A percentile compares a stretch with the other conserved stretches of the same genome.
These are phyloP conservation scores for Alternaria sp. DNA, from an alignment of 2,329 filamentous ascomycete species.

Conservation along the genomic window DNA sequence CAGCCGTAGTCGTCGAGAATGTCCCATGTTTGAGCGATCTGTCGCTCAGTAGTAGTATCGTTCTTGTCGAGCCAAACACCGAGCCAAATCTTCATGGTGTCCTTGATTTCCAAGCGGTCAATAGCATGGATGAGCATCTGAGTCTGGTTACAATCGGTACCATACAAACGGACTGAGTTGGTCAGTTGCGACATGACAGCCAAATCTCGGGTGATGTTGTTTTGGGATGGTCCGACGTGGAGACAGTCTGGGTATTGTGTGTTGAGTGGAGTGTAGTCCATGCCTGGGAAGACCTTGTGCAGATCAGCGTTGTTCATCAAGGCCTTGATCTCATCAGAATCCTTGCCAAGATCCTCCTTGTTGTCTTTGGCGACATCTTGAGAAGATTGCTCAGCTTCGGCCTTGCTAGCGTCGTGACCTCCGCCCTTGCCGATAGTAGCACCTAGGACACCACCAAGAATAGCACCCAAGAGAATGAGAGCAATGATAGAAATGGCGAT, in stretches of 20 bases:
- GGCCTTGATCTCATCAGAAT: constrained; percentile 81
- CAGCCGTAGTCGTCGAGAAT: constrained; percentile 72
- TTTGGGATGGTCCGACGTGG: constrained; percentile 81
- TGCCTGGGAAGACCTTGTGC: constrained; percentile 92
- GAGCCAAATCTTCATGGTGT: constrained; percentile 84
- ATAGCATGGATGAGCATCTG: constrained; percentile 91
- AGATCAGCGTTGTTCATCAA: constrained; percentile 82
- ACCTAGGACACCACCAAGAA: constrained; percentile 78
- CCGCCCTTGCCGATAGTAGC: constrained; percentile 68
- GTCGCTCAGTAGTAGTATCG: constrained; percentile 81
- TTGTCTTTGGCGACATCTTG: constrained; percentile 66
- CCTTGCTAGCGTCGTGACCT: constrained; percentile 22
- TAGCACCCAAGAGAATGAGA: constrained; percentile 72
- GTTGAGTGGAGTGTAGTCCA: constrained; percentile 94
- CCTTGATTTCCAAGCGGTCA: constrained; percentile 73
- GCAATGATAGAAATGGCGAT: constrained; percentile 71
- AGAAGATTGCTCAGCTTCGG: constrained; percentile 29
- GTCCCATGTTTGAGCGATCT: constrained; percentile 83
- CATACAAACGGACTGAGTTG: constrained; percentile 87
- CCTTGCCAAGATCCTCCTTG: constrained; percentile 76
- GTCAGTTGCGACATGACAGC: constrained; percentile 91
- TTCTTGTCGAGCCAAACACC: constrained; percentile 93
- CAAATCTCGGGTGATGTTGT: constrained; percentile 91
- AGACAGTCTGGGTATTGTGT: constrained; percentile 89
- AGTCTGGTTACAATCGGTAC: constrained; percentile 97